Percentiles rank a stretch among this genome's conserved stretches.
phyloP scores from a whole-genome alignment of 1,284 basidiomycete genomes.

The Cryptococcus sp. region DNA sequence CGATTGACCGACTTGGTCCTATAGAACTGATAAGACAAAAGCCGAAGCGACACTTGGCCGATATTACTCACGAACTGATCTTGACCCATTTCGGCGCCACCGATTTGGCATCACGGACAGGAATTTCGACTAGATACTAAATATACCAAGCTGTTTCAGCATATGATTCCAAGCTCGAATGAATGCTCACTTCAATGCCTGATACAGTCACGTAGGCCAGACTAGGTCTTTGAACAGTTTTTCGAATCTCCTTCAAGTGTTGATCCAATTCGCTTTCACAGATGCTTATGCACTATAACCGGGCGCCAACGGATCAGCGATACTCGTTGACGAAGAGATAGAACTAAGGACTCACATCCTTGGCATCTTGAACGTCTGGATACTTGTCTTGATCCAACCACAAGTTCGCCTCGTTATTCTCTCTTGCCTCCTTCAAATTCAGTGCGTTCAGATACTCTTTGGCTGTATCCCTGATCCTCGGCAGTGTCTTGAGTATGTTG shows the following conservation, averaged over 20 bases:
- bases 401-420: conserved; percentile 69
- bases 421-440: conserved; percentile 65
- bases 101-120: conserved; percentile 67
- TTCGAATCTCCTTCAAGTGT: conserved; percentile 74
- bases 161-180: neutral
- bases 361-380: conserved; percentile 63
- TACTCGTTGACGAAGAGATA: neutral
- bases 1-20: conserved; percentile 76
- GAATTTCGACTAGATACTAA: conserved; percentile 76
- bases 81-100: conserved; percentile 80
- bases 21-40: conserved; percentile 13
- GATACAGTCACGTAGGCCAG: conserved; percentile 71
- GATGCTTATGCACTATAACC: conserved; percentile 44
- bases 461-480: conserved; percentile 64
- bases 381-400: conserved; percentile 74
- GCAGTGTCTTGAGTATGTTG: conserved; percentile 68
- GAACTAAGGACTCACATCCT: conserved; percentile 47
- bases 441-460: conserved; percentile 64
- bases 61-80: conserved; percentile 64
- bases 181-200: conserved; percentile 65
- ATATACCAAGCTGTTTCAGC: conserved; percentile 6
- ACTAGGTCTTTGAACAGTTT: conserved; percentile 69
- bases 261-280: conserved; percentile 70
- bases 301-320: conserved; percentile 1
- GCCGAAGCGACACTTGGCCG: neutral